A percentile compares a stretch with the other conserved stretches of the same genome.
These are phyloP conservation scores for Protomyces gravidus DNA, from an alignment of 1,139 yeast species.

Conservation along the genomic window DNA sequence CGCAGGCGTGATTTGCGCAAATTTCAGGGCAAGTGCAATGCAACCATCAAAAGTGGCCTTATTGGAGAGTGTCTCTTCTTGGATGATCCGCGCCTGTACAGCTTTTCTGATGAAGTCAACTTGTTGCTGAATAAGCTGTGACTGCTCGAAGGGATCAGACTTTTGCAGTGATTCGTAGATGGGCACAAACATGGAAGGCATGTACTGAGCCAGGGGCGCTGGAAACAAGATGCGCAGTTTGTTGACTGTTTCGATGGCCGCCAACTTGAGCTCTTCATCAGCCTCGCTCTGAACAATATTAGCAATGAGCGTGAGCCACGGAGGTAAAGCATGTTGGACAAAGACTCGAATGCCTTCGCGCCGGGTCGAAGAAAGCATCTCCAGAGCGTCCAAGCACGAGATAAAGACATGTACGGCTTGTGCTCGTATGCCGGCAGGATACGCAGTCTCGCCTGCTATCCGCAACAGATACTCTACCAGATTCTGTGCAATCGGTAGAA, in stretches of 20 bases:
- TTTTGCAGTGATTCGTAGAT: constrained; percentile 15
- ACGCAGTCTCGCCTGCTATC: constrained; percentile 7
- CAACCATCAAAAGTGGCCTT: constrained; percentile 13
- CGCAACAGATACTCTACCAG: constrained; percentile 18
- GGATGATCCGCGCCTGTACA: constrained; percentile 15
- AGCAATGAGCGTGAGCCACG: constrained; percentile 31
- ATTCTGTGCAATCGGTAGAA: constrained; percentile 28
- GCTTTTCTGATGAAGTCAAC: constrained; percentile 17
- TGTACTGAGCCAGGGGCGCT: constrained; percentile 22
- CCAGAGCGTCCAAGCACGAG: constrained; percentile 31
- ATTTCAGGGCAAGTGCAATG: constrained; percentile 13
- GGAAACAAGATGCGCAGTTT: constrained; percentile 25
- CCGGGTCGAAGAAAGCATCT: constrained; percentile 30
- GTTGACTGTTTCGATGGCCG: constrained; percentile 16
- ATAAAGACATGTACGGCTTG: constrained; percentile 29
- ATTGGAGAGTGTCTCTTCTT: constrained; percentile 12
- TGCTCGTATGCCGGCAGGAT: constrained; percentile 5
- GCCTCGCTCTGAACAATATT: not conserved
- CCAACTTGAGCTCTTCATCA: constrained; percentile 4
- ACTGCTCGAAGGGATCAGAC: constrained; percentile 12
- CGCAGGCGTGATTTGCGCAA: constrained; percentile 21
- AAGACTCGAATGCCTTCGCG: constrained; percentile 29
- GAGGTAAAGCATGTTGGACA: constrained; percentile 27
- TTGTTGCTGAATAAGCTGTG: constrained; percentile 5
- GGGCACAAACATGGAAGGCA: constrained; percentile 20